Evolutionary conservation across 352 stramenopile species (phyloP), one percentile per base, ranked within the genome.

Genomic region (Globisporangium solare): DNA sequence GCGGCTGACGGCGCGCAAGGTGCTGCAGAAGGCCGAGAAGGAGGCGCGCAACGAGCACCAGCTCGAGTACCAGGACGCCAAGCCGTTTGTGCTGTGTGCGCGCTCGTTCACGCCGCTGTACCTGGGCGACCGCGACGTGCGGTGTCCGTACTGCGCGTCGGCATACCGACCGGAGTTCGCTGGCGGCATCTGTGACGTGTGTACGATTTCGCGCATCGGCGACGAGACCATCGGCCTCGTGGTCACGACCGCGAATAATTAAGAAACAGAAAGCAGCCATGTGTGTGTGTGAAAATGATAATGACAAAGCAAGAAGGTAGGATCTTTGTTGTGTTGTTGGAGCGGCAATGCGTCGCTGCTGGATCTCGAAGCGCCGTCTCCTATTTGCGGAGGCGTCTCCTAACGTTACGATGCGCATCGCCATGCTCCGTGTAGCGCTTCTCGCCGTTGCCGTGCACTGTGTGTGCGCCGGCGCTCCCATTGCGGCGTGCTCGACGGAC

Each of bases 1-100:
- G 20, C 88, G 91, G 47, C 71, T 94, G 55, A 99, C 98, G 67
- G 84, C 81, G 8, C 92, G 88, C 45, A 99, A 99, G 76, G 96
- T 99, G 24, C 79, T 99, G 54, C 89, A 98, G 75, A 99, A 98
- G 75, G 96, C 89, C 54, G 96, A 99, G 77, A 96, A 99, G 75
- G 97, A 99, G 70, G 97, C 93, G 47, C 89, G 96, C 47, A 99
- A 99, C 74, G 97, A 99, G 59, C 83, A 98, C 61, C 82, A 94
- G 61, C 79, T 99, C 22, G 95, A 99, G 56, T 99, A 99, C 72
- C 96, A 99, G 61, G 95, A 98, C 71, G 87, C 87, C 47, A 98
- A 98, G 70, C 79, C 92, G 5, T 99, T 99, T 68, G 79, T 79
- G 54, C 88, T 99, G 52, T 97, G 98, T 65, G 97, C 89, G 60